Evolutionary conservation across 768 basidiomycete genomes (phyloP), one percentile per base, ranked within the genome.

Genomic region (Russula ochroleuca): DNA sequence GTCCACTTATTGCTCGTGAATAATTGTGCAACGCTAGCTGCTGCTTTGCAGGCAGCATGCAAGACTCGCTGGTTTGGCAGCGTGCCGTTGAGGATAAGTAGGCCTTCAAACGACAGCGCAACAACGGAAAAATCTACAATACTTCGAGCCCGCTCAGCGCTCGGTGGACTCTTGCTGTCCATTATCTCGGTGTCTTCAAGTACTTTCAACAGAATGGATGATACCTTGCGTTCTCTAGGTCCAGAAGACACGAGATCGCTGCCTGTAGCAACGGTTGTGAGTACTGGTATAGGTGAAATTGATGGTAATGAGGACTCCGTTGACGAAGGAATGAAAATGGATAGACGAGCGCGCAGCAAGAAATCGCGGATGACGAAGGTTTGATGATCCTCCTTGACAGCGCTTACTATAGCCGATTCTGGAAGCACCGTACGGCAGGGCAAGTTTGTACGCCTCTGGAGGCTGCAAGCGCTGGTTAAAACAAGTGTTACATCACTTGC

Each of bases 101-200:
- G 68, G 3, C 83, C 81, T 71, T 94, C 88, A 69, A 91, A 95
- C 40, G 78, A 77, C 2, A 97, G 74, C 3, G 86, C 82, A 1
- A 78, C 76, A 9, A 92, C 78, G 6, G 85, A 83, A 35, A 87
- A 73, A 71, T 98, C 94, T 58, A 97, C 69, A 5, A 83, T 78
- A 35, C 80, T 78, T 23, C 92, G 84, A 5, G 86, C 79, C 51
- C 78, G 79, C 71, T 91, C 91, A 0, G 83, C 83, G 8, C 82
- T 83, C 25, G 80, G 78, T 62, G 77, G 77, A 14, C 68, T 64
- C 33, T 67, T 68, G 8, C 61, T 70, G 15, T 75, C 75, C 23
- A 73, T 74, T 6, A 63, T 51, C 47, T 83, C 81, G 17, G 86
- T 70, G 33, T 78, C 73, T 54, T 88, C 85, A 25, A 92, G 75